Conservation (phyloP, 805 yeast genomes). For the Maudiozyma serrabonitensis region DNA sequence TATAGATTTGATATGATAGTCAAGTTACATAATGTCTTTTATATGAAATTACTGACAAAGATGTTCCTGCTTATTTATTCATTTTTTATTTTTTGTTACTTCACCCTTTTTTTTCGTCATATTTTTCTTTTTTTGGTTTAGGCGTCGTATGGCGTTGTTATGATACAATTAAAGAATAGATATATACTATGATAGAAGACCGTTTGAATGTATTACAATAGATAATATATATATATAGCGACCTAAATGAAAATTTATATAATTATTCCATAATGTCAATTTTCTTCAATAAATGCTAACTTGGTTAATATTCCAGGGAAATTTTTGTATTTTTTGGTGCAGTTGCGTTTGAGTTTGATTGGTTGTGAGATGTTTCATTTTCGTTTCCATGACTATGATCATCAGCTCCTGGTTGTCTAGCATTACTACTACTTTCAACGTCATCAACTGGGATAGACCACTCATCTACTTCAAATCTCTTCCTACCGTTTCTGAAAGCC, state of each 20-base stretch:
- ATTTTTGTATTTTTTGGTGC: slow-evolving; percentile 7
- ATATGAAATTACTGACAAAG: too few species aligned
- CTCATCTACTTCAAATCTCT: slow-evolving; percentile 75
- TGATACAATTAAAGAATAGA: too few species aligned
- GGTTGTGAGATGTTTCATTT: background rate
- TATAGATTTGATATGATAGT: background rate
- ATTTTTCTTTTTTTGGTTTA: background rate
- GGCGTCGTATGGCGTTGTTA: too few species aligned
- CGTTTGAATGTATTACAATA: too few species aligned
- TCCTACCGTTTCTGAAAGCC: slow-evolving; percentile 77
- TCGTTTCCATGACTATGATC: slow-evolving; percentile 1
- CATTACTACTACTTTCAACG: slow-evolving; percentile 35
- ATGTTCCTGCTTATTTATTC: too few species aligned
- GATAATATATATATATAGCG: too few species aligned
- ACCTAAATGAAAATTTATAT: too few species aligned
- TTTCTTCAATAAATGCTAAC: too few species aligned
- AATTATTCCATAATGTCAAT: too few species aligned
- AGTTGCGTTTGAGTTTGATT: background rate
- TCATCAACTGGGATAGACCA: slow-evolving; percentile 98
- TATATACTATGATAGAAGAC: too few species aligned
- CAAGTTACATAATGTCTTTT: too few species aligned
- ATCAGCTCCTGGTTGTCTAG: background rate
- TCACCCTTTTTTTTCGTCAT: background rate
- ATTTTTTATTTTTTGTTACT: background rate
- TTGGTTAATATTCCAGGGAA: slow-evolving; percentile 8